Conservation (phyloP, 441 rosid genomes). For the Euphorbia celastroides region DNA sequence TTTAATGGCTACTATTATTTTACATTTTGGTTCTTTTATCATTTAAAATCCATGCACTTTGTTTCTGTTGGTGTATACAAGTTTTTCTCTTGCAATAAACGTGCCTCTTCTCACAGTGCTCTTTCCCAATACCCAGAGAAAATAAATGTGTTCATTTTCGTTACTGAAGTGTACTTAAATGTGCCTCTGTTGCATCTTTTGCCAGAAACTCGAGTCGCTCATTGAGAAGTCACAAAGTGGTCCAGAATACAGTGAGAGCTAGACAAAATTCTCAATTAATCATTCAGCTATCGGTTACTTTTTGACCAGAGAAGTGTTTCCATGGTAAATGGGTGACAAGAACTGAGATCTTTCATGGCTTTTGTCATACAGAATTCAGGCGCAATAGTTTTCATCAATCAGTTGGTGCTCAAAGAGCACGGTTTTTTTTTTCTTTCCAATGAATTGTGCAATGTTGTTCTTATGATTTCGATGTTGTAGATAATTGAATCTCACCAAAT, state of each 20-base stretch:
- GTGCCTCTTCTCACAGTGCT: too few relatives aligned
- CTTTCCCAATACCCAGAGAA: too few relatives aligned
- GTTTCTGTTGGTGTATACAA: neutral
- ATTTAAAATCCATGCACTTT: neutral
- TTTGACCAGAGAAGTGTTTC: neutral
- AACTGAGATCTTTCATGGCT: too few relatives aligned
- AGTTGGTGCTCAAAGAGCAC: neutral
- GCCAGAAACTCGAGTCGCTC: conserved; percentile 53
- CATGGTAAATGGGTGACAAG: neutral
- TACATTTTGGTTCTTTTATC: neutral
- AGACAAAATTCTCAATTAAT: neutral
- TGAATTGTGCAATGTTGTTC: neutral
- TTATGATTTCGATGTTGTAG: conserved; percentile 1
- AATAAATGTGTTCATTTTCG: neutral
- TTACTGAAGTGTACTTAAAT: neutral
- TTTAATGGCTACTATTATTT: neutral
- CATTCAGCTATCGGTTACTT: neutral
- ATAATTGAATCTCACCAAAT: neutral
- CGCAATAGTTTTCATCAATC: neutral
- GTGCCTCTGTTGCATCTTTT: neutral
- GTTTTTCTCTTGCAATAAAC: neutral
- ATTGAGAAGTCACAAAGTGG: conserved; percentile 38
- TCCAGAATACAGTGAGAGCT: conserved; percentile 22
- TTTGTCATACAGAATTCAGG: neutral
- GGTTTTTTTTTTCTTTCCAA: neutral